Evolutionary conservation across 1,284 basidiomycete species (phyloP), one percentile per base, ranked within the genome.

Genomic region (Peniophora sp.): DNA sequence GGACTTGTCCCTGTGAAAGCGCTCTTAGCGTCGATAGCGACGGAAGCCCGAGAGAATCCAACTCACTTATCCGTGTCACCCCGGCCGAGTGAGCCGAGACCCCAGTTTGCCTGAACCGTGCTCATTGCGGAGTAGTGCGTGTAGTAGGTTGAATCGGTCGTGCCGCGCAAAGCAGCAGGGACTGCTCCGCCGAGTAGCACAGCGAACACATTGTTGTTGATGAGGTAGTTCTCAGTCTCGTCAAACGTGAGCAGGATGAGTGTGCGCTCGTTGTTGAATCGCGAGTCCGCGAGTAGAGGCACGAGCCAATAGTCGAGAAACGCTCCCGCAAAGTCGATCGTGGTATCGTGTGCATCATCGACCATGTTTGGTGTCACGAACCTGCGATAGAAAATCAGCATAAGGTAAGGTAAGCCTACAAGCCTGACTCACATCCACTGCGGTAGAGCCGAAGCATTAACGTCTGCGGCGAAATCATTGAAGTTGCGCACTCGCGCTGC

Each of bases 291-390:
- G 41, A 86, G 72, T 16, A 84, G 61, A 16, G 78, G 78, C 17
- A 70, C 52, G 43, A 86, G 68, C 70, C 76, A 87, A 59, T 68
- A 79, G 41, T 65, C 56, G 25, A 81, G 64, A 74, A 75, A 86
- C 20, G 65, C 59, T 11, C 66, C 67, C 24, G 71, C 65, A 56
- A 76, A 81, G 47, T 68, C 70, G 58, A 79, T 64, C 23, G 70
- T 72, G 8, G 83, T 83, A 62, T 87, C 83, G 57, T 85, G 78
- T 0, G 68, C 79, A 58, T 82, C 78, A 62, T 74, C 68, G 25
- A 73, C 70, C 27, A 81, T 61, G 63, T 84, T 85, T n/a, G 84
- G 84, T 0, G 84, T 85, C 50, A 86, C 65, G 59, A 79, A 85
- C 27, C 27, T 32, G 27, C 5, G 27, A 6, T 32, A 12, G 27